phyloP scores from a whole-genome alignment of 2,329 filamentous ascomycete genomes.

The Penicillium sp. region DNA sequence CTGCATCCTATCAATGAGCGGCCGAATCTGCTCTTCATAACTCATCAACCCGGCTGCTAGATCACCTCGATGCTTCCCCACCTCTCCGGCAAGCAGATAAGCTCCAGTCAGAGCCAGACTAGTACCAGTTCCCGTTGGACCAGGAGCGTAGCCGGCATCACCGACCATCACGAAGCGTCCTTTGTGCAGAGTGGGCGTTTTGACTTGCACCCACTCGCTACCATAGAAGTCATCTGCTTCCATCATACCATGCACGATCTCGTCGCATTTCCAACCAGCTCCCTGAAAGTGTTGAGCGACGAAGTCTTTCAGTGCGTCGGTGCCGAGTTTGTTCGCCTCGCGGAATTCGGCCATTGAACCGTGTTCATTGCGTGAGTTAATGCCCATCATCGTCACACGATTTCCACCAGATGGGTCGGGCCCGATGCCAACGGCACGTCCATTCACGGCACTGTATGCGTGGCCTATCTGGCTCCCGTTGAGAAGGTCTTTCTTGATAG shows the following conservation, averaged over 20 bases:
- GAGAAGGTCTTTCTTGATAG: slow-evolving; percentile 43
- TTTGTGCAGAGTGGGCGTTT: slow-evolving; percentile 29
- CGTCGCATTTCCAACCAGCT: slow-evolving; percentile 35
- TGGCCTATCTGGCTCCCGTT: slow-evolving; percentile 40
- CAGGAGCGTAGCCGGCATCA: slow-evolving; percentile 40
- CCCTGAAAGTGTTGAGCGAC: slow-evolving; percentile 29
- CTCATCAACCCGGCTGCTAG: slow-evolving; percentile 34
- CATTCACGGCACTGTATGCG: slow-evolving; percentile 40
- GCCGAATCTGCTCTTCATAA: slow-evolving; percentile 42
- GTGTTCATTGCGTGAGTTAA: slow-evolving; percentile 32
- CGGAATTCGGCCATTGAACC: slow-evolving; percentile 40
- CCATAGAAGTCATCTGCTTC: slow-evolving; percentile 40
- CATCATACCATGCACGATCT: slow-evolving; percentile 34
- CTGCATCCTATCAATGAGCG: slow-evolving; percentile 38
- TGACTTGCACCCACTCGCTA: slow-evolving; percentile 36
- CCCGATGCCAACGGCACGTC: slow-evolving; percentile 41
- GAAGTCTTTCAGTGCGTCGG: slow-evolving; percentile 36
- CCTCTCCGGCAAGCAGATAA: slow-evolving; percentile 58
- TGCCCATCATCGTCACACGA: slow-evolving; percentile 31
- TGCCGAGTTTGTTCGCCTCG: slow-evolving; percentile 41
- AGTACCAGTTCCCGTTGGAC: slow-evolving; percentile 36
- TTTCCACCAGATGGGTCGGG: slow-evolving; percentile 36
- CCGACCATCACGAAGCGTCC: slow-evolving; percentile 41
- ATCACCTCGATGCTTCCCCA: slow-evolving; percentile 31
- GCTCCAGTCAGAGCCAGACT: slow-evolving; percentile 41